Evolutionary conservation across 1,284 basidiomycete species (phyloP).

Genomic region (Pseudozyma thailandica): DNA sequence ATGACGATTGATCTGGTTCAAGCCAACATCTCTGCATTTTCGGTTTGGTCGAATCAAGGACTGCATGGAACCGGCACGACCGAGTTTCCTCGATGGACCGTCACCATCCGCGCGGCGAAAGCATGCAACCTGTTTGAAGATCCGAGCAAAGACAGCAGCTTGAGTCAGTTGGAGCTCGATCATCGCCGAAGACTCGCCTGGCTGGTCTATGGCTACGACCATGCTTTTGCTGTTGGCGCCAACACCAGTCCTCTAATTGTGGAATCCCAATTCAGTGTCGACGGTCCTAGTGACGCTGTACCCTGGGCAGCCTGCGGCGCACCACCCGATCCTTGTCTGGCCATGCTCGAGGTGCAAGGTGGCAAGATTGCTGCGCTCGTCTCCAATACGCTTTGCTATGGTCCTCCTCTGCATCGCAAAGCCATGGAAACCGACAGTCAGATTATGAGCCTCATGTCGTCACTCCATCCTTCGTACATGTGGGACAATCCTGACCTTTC

Average conservation of each 20-base stretch:
- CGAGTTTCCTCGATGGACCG: constrained; percentile 43
- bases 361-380: constrained; percentile 40
- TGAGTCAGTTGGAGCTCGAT: constrained; percentile 26
- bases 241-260: constrained; percentile 41
- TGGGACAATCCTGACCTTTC: constrained; percentile 36
- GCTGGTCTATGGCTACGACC: constrained; percentile 53
- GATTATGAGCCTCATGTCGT: constrained; percentile 19
- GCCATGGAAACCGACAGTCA: constrained; percentile 42
- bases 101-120: constrained; percentile 41
- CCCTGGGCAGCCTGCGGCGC: constrained; percentile 34
- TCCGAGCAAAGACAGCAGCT: constrained; percentile 12
- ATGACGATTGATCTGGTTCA: constrained; percentile 49
- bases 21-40: constrained; percentile 42
- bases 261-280: constrained; percentile 53
- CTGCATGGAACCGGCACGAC: constrained; percentile 27
- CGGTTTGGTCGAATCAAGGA: constrained; percentile 45
- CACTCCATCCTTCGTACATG: constrained; percentile 25
- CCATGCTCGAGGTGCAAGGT: constrained; percentile 34
- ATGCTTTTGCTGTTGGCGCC: constrained; percentile 45
- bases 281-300: constrained; percentile 35
- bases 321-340: constrained; percentile 34
- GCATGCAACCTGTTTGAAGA: constrained; percentile 43
- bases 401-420: constrained; percentile 44
- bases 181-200: constrained; percentile 41
- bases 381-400: constrained; percentile 39